phyloP scores from a whole-genome alignment of 2,329 filamentous ascomycete genomes.

The Aspergillus sp. region DNA sequence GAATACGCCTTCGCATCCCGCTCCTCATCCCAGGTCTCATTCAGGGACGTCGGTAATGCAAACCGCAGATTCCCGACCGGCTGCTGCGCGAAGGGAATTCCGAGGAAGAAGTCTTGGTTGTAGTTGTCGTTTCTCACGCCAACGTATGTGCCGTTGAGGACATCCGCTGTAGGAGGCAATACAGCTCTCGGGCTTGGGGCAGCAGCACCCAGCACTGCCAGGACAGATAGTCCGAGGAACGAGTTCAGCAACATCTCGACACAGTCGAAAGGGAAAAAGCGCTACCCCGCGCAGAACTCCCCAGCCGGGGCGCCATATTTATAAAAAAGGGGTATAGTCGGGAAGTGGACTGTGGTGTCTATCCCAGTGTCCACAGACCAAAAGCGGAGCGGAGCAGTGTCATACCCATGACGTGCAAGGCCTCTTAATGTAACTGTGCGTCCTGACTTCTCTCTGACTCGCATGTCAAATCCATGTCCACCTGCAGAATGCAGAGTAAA shows the following conservation, averaged over 20 bases:
- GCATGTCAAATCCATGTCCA: too few relatives aligned
- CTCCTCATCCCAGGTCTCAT: constrained; percentile 45
- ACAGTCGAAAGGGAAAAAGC: not conserved
- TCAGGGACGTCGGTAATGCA: constrained; percentile 49
- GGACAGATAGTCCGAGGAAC: not conserved
- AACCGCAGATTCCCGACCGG: constrained; percentile 57
- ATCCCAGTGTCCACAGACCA: too few relatives aligned
- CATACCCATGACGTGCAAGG: too few relatives aligned
- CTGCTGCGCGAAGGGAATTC: constrained; percentile 59
- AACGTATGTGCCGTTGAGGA: constrained; percentile 50
- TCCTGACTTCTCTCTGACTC: too few relatives aligned
- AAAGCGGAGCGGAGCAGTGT: too few relatives aligned
- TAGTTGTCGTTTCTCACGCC: constrained; percentile 44
- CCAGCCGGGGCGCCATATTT: not conserved
- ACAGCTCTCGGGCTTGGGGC: constrained; percentile 17
- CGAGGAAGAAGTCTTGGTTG: constrained; percentile 54
- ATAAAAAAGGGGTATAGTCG: not conserved
- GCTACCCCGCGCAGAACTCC: too few relatives aligned
- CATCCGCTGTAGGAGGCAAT: constrained; percentile 28
- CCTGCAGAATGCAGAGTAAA: too few relatives aligned
- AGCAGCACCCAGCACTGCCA: not conserved
- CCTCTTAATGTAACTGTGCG: too few relatives aligned
- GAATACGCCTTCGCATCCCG: constrained; percentile 48
- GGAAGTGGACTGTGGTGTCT: too few relatives aligned
- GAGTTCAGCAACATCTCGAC: not conserved